Evolutionary conservation across 164 flowering plant species (phyloP), one percentile per base, ranked within the genome.

Genomic region (Malania oleifera): DNA sequence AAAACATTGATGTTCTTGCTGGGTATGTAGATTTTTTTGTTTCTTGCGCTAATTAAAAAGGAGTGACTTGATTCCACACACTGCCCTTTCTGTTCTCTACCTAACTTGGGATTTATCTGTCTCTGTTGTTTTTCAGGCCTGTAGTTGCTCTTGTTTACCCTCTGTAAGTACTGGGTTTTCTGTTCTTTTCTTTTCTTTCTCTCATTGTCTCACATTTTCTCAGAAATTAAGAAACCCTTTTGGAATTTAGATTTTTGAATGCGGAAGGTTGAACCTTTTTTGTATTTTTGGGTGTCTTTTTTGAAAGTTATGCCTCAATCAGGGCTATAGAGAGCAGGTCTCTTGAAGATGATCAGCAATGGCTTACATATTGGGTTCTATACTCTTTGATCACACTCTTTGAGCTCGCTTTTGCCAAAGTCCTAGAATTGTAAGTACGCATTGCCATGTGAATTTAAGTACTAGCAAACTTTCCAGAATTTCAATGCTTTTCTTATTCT

Each of bases 361-460:
- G 84, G 84, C 80, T 80, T 14, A 80, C 81, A 0, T 80, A 80
- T 48, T 80, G 84, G 84, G 79, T 80, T 49, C 72, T 80, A 2
- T 75, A 80, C 35, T 77, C 84, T 5, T n/a, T 80, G 67, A 68
- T 77, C 62, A 75, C 84, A 0, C 69, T 77, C 49, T 74, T 80
- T 52, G 84, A 80, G 67, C 79, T 80, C 41, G 72, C 77, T 2
- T 79, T 79, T 45, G 71, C 76, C 54, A 76, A 72, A 65, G 58
- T 74, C 20, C 66, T 79, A 39, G 80, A 79, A 67, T 50, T 64
- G 83, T 79, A 62, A 65, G 68, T 22, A 19, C 4, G 15, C 38
- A 34, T 34, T 34, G 11, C 11, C 11, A 12, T 34, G 38, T 34
- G 11, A 0, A 12, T 34, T 34, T n/a, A n/a, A n/a, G n/a, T n/a